These are phyloP conservation scores for Phytophthora sp. DNA, from an alignment of 352 stramenopile genomes.

Conservation along the genomic window DNA sequence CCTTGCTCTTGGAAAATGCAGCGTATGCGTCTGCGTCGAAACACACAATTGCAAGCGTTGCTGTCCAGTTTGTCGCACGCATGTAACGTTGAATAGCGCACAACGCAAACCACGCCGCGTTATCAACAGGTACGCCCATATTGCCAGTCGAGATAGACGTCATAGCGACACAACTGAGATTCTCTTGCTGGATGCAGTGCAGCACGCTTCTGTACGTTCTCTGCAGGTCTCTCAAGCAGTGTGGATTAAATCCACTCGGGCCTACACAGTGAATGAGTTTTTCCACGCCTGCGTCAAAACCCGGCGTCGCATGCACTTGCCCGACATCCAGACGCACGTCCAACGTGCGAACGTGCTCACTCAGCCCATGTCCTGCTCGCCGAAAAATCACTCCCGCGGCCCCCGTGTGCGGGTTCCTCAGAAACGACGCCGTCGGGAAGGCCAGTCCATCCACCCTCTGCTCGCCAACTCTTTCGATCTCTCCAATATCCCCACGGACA, in stretches of 20 bases:
- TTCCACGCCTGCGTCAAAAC: constrained; percentile 55
- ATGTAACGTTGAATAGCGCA: constrained; percentile 61
- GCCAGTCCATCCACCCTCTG: constrained; percentile 39
- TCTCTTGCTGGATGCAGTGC: constrained; percentile 39
- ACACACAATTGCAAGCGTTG: constrained; percentile 59
- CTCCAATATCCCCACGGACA: constrained; percentile 46
- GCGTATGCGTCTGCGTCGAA: constrained; percentile 45
- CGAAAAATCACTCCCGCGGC: constrained; percentile 36
- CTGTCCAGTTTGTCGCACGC: constrained; percentile 49
- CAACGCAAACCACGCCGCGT: constrained; percentile 47
- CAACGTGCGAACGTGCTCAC: constrained; percentile 24
- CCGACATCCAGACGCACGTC: constrained; percentile 30
- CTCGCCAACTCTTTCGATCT: constrained; percentile 31
- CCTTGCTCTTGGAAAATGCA: constrained; percentile 42
- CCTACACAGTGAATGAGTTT: constrained; percentile 69
- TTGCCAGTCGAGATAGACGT: constrained; percentile 75
- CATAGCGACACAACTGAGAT: constrained; percentile 57
- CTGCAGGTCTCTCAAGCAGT: constrained; percentile 31
- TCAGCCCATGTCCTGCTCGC: constrained; percentile 31
- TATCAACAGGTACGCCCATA: constrained; percentile 45
- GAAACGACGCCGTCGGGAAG: constrained; percentile 32
- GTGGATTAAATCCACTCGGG: constrained; percentile 38
- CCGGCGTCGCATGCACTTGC: constrained; percentile 47
- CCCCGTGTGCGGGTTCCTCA: constrained; percentile 37
- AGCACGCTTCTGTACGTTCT: constrained; percentile 47